Evolutionary conservation across 108 stramenopile species (phyloP).

Genomic region (Mediolabrus comicus): DNA sequence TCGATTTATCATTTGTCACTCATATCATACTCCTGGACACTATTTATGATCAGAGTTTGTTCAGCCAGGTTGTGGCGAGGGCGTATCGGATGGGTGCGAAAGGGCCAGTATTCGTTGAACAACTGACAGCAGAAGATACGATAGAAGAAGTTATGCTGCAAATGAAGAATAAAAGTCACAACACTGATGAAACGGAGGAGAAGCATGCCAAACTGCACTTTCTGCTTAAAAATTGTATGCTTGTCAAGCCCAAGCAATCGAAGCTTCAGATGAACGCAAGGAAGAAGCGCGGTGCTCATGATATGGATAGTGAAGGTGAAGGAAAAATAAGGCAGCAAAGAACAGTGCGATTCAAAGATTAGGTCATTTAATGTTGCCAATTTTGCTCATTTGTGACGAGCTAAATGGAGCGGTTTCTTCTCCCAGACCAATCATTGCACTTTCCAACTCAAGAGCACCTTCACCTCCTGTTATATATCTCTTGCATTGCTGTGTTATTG

Average conservation of each 20-base stretch:
- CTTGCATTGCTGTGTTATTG: not conserved
- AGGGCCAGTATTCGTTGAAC: constrained; percentile 83
- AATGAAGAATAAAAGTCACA: constrained; percentile 19
- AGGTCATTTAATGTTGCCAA: not conserved
- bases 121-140: constrained; percentile 77
- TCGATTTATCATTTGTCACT: constrained; percentile 93
- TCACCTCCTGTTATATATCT: not conserved
- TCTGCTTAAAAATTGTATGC: constrained; percentile 24
- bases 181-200: not conserved
- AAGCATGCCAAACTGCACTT: constrained; percentile 31
- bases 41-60: constrained; percentile 73
- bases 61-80: constrained; percentile 85
- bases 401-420: not conserved
- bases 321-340: not conserved
- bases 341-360: not conserved
- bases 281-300: not conserved
- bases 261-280: not conserved
- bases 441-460: not conserved
- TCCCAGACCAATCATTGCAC: not conserved
- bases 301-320: not conserved
- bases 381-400: constrained; percentile 1
- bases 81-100: constrained; percentile 94
- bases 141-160: constrained; percentile 83
- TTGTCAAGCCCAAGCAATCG: not conserved
- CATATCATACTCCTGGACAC: constrained; percentile 86